Conservation (phyloP, 1,284 basidiomycete genomes). For the Trametes sp. region DNA sequence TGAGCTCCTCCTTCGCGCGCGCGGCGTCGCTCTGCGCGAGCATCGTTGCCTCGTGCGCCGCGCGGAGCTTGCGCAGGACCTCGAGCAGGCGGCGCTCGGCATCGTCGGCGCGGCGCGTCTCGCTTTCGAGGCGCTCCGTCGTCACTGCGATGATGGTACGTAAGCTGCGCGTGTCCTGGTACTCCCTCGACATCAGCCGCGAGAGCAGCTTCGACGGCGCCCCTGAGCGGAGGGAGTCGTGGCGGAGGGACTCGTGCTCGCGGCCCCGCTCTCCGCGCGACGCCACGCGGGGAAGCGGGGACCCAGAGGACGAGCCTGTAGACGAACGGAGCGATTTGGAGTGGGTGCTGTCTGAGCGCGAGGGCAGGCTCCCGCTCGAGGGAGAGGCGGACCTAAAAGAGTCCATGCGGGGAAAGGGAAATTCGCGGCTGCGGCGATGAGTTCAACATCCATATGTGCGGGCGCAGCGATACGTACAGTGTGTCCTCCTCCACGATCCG, state of each 20-base stretch:
- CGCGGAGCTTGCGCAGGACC: constrained; percentile 50
- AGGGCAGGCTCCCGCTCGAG: constrained; percentile 31
- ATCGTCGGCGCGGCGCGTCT: constrained; percentile 52
- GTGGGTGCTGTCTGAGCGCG: constrained; percentile 25
- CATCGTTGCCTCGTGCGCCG: constrained; percentile 50
- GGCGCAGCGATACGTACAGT: constrained; percentile 17
- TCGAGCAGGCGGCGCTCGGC: constrained; percentile 55
- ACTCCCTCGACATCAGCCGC: constrained; percentile 47
- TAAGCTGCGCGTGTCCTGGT: constrained; percentile 47
- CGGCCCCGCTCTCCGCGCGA: constrained; percentile 28
- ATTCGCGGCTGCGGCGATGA: constrained; percentile 28
- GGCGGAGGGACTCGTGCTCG: constrained; percentile 25
- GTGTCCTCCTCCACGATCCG: constrained; percentile 25
- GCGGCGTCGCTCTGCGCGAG: constrained; percentile 50
- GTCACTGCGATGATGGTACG: constrained; percentile 48
- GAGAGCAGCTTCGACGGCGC: constrained; percentile 35
- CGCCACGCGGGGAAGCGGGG: constrained; percentile 19
- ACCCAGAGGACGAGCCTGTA: constrained; percentile 23
- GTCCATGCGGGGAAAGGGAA: constrained; percentile 36
- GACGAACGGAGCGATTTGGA: constrained; percentile 35
- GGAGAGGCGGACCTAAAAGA: constrained; percentile 30
- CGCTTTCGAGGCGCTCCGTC: constrained; percentile 51
- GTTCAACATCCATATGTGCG: constrained; percentile 3
- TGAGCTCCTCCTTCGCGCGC: constrained; percentile 51
- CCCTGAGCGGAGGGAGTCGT: constrained; percentile 26